Evolutionary conservation across 2,329 filamentous ascomycete genomes (phyloP), one percentile per base, ranked within the genome.

Genomic region (Ambrosiella beaveri): DNA sequence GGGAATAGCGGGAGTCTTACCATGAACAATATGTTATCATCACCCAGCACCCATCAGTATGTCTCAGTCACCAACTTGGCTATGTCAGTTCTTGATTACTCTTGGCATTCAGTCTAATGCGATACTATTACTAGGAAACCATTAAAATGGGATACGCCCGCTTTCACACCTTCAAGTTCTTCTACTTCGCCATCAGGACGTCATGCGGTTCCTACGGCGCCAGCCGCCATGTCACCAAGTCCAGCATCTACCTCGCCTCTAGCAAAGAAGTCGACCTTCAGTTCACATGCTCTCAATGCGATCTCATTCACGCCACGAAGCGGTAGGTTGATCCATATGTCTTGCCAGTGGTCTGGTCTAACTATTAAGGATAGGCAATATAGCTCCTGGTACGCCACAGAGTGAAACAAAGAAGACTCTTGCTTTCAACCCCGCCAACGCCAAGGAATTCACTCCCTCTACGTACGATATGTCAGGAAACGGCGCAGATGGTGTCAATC

Each of bases 131-230:
- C 27, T 15, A 61, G 57, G 40, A 58, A 58, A 54, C 12, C 52
- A 44, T 44, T 98, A 64, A 98, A 95, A 69, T 93, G 95, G 66
- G 93, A 97, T 66, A 97, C 93, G 7, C 91, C 93, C 11, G 88
- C 91, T 53, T 98, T 98, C 69, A 96, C 88, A 0, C 91, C 91
- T 5, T 74, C 79, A 12, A 57, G 56, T 19, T 61, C 59, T 27
- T 56, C 59, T n/a, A 59, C 59, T 5, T 61, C 59, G 11, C 59
- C 57, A 13, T 61, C 59, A 17, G 59, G 53, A 6, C 57, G 57
- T 2, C 56, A 58, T 44, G 57, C 59, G 8, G 56, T 59, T 5
- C 59, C 59, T 17, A 59, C 56, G 3, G 59, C 45, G 4, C 47
- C 57, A 11, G 39, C 47, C 8, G 41, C 47, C 37, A 56, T 57